Evolutionary conservation across 345 rosid species (phyloP).

Genomic region (Odontarrhena argentea): DNA sequence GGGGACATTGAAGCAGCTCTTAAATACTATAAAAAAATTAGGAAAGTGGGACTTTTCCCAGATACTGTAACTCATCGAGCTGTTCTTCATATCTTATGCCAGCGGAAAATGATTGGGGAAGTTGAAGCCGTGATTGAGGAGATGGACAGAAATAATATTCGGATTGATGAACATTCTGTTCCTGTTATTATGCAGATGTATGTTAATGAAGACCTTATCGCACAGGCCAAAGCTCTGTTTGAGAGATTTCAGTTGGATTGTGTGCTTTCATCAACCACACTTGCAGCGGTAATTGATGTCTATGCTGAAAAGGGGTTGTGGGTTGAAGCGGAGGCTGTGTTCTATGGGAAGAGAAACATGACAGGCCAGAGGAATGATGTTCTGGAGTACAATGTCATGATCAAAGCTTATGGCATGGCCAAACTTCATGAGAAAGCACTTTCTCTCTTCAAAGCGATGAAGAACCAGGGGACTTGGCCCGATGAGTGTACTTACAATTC

Average conservation of each 20-base stretch:
- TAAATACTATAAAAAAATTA: constrained; percentile 61
- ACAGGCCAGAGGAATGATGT: constrained; percentile 58
- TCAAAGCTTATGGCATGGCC: constrained; percentile 91
- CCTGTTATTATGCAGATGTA: constrained; percentile 76
- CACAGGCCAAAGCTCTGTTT: constrained; percentile 52
- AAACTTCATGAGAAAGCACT: constrained; percentile 79
- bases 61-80: constrained; percentile 72
- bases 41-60: constrained; percentile 76
- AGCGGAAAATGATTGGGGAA: constrained; percentile 68
- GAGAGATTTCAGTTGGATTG: constrained; percentile 50
- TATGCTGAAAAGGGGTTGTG: constrained; percentile 81
- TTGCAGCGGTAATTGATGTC: constrained; percentile 71
- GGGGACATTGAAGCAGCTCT: constrained; percentile 75
- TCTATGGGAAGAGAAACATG: constrained; percentile 54
- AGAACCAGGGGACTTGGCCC: constrained; percentile 85
- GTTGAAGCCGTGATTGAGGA: constrained; percentile 65
- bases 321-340: constrained; percentile 78
- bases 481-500: constrained; percentile 86
- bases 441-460: constrained; percentile 77
- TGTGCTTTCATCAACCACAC: constrained; percentile 57
- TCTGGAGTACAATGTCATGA: constrained; percentile 79
- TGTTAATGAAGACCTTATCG: constrained; percentile 55
- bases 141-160: constrained; percentile 52
- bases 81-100: constrained; percentile 68
- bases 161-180: constrained; percentile 75